Base-by-base conservation (phyloP, 495 filamentous ascomycete genomes). In the Hypomontagnella submonticulosa region DNA sequence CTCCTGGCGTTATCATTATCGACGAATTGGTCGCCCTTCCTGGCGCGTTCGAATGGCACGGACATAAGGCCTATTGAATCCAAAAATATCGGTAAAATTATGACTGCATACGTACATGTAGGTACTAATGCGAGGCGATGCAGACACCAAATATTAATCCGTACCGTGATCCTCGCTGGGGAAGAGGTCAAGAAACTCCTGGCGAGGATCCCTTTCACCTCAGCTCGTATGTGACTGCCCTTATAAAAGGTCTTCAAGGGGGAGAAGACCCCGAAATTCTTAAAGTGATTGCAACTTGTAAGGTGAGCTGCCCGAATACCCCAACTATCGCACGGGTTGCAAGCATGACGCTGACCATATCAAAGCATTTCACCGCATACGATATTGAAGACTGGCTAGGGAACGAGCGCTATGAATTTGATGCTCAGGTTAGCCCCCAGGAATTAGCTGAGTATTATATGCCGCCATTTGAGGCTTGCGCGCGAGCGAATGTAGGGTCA, bases 131-230 rank as follows among this genome's bases (percentile, higher is more conserved):
- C 6, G 7, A 1, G 3, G 34, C 42, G 1, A 6, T 18, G 1
- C 13, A 69, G 73, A 80, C 85, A 2, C 85, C 86, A 0, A 87
- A 88, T 61, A 89, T 88, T 71, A 89, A 89, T 54, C 76, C 81
- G 0, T 88, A 86, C 72, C 79, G 79, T 10, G 83, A 85, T 60
- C 85, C 85, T 0, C 67, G 84, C n/a, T 87, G 85, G 85, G 85
- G 85, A 8, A 76, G 85, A 44, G 85, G 84, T 4, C 82, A 79
- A 49, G 87, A 89, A 64, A 88, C 86, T 0, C 85, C 87, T 0
- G 85, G 86, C 13, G 86, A 88, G 68, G 86, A 89, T 67, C 78
- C 83, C 1, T 82, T 78, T 67, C 81, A 79, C 55, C 71, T 88
- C 0, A 76, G 76, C 4, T 76, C 79, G 0, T 88, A 87, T 56